Evolutionary conservation across 192 early-diverging fungal species (phyloP), one percentile per base, ranked within the genome.

Genomic region (Entophlyctis helioformis): DNA sequence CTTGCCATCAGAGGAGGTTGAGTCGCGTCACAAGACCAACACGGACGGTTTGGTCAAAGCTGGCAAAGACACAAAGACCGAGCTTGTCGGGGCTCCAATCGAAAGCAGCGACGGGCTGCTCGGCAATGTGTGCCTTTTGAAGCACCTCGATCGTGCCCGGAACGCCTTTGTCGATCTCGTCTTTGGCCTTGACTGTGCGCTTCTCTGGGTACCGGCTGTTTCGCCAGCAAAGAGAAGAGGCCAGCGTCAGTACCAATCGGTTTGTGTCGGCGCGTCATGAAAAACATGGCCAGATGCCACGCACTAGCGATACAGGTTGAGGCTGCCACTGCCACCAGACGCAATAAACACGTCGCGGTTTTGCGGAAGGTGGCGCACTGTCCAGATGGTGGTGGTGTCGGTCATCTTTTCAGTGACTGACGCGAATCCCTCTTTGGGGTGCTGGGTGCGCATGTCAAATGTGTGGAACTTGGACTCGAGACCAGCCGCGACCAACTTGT

Each of bases 11-110:
- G 31, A 52, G 51, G 36, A 39, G 51, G 55, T 59, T 53, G 39
- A 83, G 48, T 48, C 63, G 56, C 38, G 74, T 76, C 7, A 82
- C 70, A 25, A 78, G 62, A 5, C 80, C 81, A 19, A 85, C 64
- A 27, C 76, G 55, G 15, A 85, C 48, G 2, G 60, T 53, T 50
- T 82, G 77, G 49, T 85, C 83, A 67, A 85, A 85, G 5, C 74
- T 62, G 23, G 68, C 54, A 50, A 70, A 80, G 7, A 54, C 76
- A 58, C 65, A 84, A 2, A 85, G 48, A 1, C 83, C 83, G 29
- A 62, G 60, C 55, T 78, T 80, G 49, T 81, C 74, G 3, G 57
- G 43, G 13, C 66, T 67, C 83, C 83, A 85, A 36, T 81, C 77
- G 36, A 85, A 71, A 1, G 75, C 56, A 3, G 72, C 61, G 18